These are phyloP conservation scores for Closterium sp. DNA, from an alignment of 139 green algal genomes.

Conservation along the genomic window DNA sequence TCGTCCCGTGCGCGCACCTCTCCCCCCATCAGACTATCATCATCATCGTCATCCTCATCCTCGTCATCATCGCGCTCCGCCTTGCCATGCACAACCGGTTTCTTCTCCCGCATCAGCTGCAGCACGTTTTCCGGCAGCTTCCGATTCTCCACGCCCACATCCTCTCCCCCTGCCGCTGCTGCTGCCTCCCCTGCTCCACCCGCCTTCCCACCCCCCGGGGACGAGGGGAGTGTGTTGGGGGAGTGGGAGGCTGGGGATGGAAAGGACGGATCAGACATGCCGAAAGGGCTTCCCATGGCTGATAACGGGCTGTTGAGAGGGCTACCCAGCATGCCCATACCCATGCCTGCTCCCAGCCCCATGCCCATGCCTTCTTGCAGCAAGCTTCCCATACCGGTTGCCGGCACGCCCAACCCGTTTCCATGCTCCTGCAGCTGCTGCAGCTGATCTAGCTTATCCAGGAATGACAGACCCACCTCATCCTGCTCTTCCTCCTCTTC, in stretches of 20 bases:
- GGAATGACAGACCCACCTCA: not conserved
- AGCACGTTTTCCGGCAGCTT: not conserved
- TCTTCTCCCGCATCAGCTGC: not conserved
- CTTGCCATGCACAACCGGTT: not conserved
- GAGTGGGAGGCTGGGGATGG: not conserved
- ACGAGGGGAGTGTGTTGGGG: not conserved
- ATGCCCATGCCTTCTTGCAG: not conserved
- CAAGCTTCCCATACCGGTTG: not conserved
- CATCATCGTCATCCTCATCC: not conserved
- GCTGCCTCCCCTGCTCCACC: not conserved
- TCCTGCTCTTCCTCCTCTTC: not conserved
- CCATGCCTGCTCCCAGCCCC: not conserved
- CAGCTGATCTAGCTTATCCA: not conserved
- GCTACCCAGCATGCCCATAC: not conserved
- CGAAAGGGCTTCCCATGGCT: not conserved
- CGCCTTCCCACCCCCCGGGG: not conserved
- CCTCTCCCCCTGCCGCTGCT: not conserved
- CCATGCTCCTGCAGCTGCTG: not conserved
- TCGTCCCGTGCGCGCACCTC: not conserved
- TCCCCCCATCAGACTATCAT: not conserved
- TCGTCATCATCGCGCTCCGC: not conserved
- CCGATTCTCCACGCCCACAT: not conserved
- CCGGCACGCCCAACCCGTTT: not conserved
- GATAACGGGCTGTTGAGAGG: not conserved
- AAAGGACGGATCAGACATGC: not conserved